Conservation (phyloP, 1,139 yeast species). For the Yamadazyma friedrichii region DNA sequence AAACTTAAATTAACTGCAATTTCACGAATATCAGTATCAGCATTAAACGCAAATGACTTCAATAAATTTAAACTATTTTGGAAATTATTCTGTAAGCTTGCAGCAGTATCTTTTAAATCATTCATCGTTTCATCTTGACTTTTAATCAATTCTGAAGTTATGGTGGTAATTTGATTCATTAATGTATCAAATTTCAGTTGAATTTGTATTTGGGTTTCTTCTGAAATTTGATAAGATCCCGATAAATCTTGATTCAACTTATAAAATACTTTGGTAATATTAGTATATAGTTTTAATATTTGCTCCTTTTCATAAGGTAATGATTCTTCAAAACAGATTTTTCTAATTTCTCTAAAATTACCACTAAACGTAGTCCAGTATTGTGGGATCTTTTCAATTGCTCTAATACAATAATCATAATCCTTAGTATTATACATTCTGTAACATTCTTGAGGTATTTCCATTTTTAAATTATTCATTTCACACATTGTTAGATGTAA, state of each 20-base stretch:
- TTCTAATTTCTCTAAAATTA: constrained; percentile 47
- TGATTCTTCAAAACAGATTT: constrained; percentile 50
- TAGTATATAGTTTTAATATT: constrained; percentile 42
- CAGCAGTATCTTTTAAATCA: constrained; percentile 12
- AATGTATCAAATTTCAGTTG: constrained; percentile 19
- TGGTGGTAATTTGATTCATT: constrained; percentile 9
- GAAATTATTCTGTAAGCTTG: constrained; percentile 12
- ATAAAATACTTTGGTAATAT: constrained; percentile 39
- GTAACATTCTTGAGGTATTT: constrained; percentile 34
- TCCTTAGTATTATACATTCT: constrained; percentile 12
- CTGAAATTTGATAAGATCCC: constrained; percentile 14
- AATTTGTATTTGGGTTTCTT: constrained; percentile 12
- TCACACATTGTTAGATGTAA: constrained; percentile 54
- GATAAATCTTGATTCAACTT: constrained; percentile 20
- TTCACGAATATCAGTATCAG: constrained; percentile 12
- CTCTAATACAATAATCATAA: constrained; percentile 34
- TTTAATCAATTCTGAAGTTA: constrained; percentile 6
- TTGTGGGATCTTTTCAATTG: constrained; percentile 45
- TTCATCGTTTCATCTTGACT: constrained; percentile 11
- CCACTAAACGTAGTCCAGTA: constrained; percentile 66
- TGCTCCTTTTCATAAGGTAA: constrained; percentile 54
- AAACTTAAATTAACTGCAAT: constrained; percentile 15
- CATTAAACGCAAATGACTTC: constrained; percentile 6
- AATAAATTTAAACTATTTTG: constrained; percentile 14
- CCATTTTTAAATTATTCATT: constrained; percentile 43